Evolutionary conservation across 305 asterid species (phyloP).

Genomic region (Ilex paraguariensis): DNA sequence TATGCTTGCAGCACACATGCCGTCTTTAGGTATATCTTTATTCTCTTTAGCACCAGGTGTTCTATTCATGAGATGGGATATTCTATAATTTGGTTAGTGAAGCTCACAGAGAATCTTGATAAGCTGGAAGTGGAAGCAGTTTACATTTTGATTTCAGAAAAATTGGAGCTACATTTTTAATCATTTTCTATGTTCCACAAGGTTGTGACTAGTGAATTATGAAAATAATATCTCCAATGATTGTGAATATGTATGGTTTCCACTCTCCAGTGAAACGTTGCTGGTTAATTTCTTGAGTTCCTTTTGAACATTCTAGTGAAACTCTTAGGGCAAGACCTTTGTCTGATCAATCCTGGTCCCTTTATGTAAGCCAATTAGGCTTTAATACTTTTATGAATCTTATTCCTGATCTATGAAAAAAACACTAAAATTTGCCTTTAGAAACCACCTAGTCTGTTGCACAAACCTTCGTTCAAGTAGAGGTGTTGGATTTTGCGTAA

Average conservation of each 20-base stretch:
- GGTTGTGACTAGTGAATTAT: background rate
- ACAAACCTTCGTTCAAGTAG: background rate
- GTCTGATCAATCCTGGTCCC: background rate
- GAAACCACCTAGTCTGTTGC: background rate
- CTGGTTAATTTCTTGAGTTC: background rate
- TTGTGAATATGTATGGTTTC: too few species aligned
- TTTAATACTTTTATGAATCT: background rate
- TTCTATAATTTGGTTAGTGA: background rate
- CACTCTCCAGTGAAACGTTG: background rate
- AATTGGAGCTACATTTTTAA: background rate
- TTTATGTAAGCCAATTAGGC: background rate
- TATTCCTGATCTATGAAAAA: background rate
- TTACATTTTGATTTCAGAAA: background rate
- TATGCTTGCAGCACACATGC: conserved; percentile 96
- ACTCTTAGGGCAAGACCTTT: background rate
- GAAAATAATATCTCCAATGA: background rate
- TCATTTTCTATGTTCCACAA: background rate
- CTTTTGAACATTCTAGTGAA: background rate
- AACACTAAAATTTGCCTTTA: background rate
- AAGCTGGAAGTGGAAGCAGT: background rate
- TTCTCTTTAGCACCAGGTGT: conserved; percentile 10
- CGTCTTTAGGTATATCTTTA: conserved; percentile 61
- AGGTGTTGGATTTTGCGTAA: background rate
- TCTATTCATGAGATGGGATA: conserved; percentile 1
- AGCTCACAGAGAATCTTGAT: background rate